Base-by-base conservation (phyloP, 2,329 filamentous ascomycete species). In the Lasiodiplodia hormozganensis region DNA sequence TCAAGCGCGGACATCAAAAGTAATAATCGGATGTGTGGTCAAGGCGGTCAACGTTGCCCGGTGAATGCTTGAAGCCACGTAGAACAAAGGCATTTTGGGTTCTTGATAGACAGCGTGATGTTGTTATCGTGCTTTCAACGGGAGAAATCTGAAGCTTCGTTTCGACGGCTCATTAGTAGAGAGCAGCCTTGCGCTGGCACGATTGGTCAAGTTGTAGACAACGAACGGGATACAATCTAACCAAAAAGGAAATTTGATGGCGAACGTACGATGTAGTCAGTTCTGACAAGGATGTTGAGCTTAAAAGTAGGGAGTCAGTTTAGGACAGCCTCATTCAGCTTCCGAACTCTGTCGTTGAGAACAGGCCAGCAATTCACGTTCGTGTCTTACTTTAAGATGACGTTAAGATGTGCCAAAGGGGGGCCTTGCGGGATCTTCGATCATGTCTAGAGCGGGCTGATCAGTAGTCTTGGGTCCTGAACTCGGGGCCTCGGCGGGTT, bases 401-500 rank as follows among this genome's bases (percentile, higher is more conserved):
- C 40, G 40, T n/a, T 47, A n/a, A 18, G 18, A n/a, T 47, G 43
- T 47, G n/a, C 16, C 40, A 21, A 47, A 21, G 43, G 43, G 43
- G 14, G 18, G 4, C 43, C 43, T 47, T 47, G 43, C n/a, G 11
- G n/a, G 40, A 43, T 18, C 14, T 18, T 43, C 40, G 40, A 43
- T 43, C 40, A 43, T 14, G 18, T 18, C 38, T 43, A 12, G 38
- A 43, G 38, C 38, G 14, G 38, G 38, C 38, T 43, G 38, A 43
- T 43, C 40, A 18, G 40, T 43, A 43, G 40, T 40, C 38, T 40
- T 40, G 28, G 18, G 54, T 38, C 4, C 5, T 28, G 52, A 16
- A 36, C 34, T 36, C 53, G 53, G 53, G n/a, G 53, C 28, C 53
- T 56, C 53, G 53, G 53, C 16, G 51, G 51, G 28, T 18, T 53